Percentiles rank a stretch among this genome's conserved stretches.
phyloP scores from a whole-genome alignment of 2,329 filamentous ascomycete species.

The Paraphaeosphaeria minitans region DNA sequence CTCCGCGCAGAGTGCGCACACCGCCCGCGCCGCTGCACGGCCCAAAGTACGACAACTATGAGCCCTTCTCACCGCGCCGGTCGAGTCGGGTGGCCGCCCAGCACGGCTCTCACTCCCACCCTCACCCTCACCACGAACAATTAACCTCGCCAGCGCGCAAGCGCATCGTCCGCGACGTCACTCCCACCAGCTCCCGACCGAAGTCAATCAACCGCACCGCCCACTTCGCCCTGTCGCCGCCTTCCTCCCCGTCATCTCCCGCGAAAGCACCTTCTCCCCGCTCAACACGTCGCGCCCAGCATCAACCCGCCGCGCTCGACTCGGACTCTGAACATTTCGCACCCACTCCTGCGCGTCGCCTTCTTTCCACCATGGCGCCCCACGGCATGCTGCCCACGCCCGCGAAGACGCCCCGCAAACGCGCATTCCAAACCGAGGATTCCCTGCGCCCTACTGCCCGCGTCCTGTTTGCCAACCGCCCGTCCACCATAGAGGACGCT shows the following conservation, averaged over 20 bases:
- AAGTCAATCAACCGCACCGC: conserved; percentile 46
- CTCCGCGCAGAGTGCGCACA: conserved; percentile 63
- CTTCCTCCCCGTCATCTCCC: conserved; percentile 48
- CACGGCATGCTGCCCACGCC: conserved; percentile 74
- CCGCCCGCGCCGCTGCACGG: conserved; percentile 73
- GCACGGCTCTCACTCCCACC: conserved; percentile 36
- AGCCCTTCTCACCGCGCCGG: conserved; percentile 74
- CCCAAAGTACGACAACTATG: conserved; percentile 67
- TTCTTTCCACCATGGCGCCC: conserved; percentile 37
- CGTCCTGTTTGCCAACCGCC: conserved; percentile 65
- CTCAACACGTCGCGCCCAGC: conserved; percentile 36
- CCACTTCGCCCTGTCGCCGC: conserved; percentile 54
- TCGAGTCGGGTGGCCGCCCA: conserved; percentile 65
- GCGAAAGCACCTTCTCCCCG: conserved; percentile 36
- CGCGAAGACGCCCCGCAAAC: conserved; percentile 75
- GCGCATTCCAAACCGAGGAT: conserved; percentile 46
- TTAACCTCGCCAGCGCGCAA: conserved; percentile 21
- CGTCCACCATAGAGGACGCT: conserved; percentile 63
- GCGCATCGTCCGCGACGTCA: conserved; percentile 34
- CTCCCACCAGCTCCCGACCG: conserved; percentile 36
- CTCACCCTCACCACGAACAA: conserved; percentile 33
- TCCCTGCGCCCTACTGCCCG: conserved; percentile 57
- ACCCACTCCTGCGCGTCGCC: conserved; percentile 33
- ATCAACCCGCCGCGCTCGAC: conserved; percentile 27
- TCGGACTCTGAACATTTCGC: conserved; percentile 39